Evolutionary conservation across 768 basidiomycete species (phyloP).

Genomic region (Ephemerocybe angulata): DNA sequence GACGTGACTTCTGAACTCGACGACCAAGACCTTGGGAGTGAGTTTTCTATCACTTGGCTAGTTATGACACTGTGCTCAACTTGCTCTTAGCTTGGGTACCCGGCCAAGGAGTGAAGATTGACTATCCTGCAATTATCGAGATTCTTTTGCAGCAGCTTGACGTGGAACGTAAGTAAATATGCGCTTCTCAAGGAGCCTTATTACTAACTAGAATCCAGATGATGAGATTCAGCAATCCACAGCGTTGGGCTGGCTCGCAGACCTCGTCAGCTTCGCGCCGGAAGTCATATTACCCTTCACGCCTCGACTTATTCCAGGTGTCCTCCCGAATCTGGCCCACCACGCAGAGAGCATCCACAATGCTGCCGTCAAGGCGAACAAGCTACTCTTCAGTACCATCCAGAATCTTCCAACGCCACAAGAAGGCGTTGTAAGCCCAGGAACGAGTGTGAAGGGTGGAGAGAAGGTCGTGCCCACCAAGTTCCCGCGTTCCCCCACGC

Average conservation of each 20-base stretch:
- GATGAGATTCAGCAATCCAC: constrained; percentile 94
- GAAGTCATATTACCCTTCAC: constrained; percentile 95
- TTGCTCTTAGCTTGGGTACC: constrained; percentile 71
- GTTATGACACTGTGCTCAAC: constrained; percentile 10
- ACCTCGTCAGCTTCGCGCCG: constrained; percentile 82
- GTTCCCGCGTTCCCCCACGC: constrained; percentile 56
- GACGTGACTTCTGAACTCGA: constrained; percentile 48
- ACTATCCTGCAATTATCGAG: constrained; percentile 89
- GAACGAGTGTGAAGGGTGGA: constrained; percentile 11
- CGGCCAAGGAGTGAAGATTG: constrained; percentile 89
- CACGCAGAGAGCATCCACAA: constrained; percentile 85
- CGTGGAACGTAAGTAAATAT: constrained; percentile 61
- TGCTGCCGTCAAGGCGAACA: constrained; percentile 84
- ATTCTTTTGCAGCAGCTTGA: constrained; percentile 87
- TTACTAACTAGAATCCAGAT: constrained; percentile 43
- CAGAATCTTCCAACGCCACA: constrained; percentile 76
- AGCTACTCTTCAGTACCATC: constrained; percentile 78
- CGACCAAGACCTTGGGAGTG: constrained; percentile 64
- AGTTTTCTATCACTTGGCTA: constrained; percentile 12
- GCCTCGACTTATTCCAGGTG: constrained; percentile 86
- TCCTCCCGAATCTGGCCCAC: constrained; percentile 92
- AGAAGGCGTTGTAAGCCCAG: constrained; percentile 36
- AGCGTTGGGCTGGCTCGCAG: constrained; percentile 89
- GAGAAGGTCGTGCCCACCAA: constrained; percentile 23
- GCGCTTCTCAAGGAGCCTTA: background rate